phyloP scores from a whole-genome alignment of 768 basidiomycete genomes.

The Psilocybe subaeruginosa region DNA sequence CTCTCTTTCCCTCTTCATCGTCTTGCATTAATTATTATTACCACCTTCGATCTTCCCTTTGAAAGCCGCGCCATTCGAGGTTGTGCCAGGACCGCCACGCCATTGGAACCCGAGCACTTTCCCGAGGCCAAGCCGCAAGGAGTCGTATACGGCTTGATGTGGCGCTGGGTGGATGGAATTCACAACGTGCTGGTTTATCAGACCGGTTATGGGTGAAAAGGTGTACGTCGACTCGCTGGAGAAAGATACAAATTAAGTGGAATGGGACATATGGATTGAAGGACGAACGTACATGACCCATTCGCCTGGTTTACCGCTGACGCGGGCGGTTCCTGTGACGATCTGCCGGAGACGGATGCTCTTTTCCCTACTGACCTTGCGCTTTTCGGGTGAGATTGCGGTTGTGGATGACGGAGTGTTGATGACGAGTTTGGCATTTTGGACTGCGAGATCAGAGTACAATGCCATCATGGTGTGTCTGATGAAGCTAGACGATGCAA shows the following conservation, averaged over 20 bases:
- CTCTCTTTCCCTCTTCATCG: not conserved
- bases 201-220: constrained; percentile 69
- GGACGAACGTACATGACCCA: constrained; percentile 69
- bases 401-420: constrained; percentile 27
- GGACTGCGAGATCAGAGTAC: constrained; percentile 66
- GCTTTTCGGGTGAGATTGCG: constrained; percentile 20
- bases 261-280: not conserved
- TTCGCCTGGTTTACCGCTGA: constrained; percentile 63
- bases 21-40: constrained; percentile 1
- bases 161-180: constrained; percentile 83
- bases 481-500: constrained; percentile 69
- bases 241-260: not conserved
- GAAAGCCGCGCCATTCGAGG: constrained; percentile 20
- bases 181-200: constrained; percentile 65
- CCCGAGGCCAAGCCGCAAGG: constrained; percentile 41
- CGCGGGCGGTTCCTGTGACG: constrained; percentile 62
- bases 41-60: constrained; percentile 14
- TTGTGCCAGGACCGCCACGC: constrained; percentile 16
- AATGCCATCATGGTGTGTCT: constrained; percentile 77
- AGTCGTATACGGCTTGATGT: constrained; percentile 69
- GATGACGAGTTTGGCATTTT: constrained; percentile 52
- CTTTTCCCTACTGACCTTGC: constrained; percentile 52
- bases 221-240: constrained; percentile 70
- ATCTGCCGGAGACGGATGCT: constrained; percentile 54
- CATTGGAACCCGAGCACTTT: constrained; percentile 40